phyloP scores from a whole-genome alignment of 2,329 filamentous ascomycete species.

The Neonectria ditissima region DNA sequence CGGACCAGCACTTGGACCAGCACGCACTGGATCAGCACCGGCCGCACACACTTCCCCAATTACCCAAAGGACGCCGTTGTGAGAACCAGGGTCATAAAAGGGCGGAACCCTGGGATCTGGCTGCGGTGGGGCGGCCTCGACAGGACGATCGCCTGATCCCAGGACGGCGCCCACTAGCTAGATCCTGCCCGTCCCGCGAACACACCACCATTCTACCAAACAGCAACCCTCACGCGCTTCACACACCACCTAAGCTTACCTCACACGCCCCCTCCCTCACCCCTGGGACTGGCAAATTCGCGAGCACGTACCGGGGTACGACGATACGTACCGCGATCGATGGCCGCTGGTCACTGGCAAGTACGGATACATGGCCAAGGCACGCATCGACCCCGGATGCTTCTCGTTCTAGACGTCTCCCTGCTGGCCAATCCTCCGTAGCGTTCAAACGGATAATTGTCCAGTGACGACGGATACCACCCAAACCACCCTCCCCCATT shows the following conservation, averaged over 20 bases:
- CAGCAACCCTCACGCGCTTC: slow-evolving; percentile 30
- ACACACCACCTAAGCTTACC: slow-evolving; percentile 9
- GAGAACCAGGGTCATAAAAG: slow-evolving; percentile 37
- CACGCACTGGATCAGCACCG: slow-evolving; percentile 16
- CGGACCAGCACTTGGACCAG: slow-evolving; percentile 11
- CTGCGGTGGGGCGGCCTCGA: slow-evolving; percentile 43
- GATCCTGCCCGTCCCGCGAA: slow-evolving; percentile 47
- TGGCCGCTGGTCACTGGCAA: slow-evolving; percentile 18
- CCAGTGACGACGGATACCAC: background rate
- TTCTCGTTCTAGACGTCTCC: slow-evolving; percentile 22
- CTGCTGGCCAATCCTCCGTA: slow-evolving; percentile 10
- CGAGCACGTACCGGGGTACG: background rate
- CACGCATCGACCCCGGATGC: slow-evolving; percentile 15
- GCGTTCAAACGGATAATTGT: slow-evolving; percentile 10
- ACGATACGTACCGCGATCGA: slow-evolving; percentile 12
- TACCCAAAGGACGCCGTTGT: slow-evolving; percentile 18
- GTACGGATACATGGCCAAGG: background rate
- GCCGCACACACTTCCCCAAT: slow-evolving; percentile 12
- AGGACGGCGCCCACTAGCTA: slow-evolving; percentile 43
- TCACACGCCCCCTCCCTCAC: slow-evolving; percentile 30
- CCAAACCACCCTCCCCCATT: slow-evolving; percentile 4
- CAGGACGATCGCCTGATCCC: slow-evolving; percentile 47
- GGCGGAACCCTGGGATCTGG: slow-evolving; percentile 48
- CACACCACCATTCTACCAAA: slow-evolving; percentile 35
- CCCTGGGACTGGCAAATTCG: background rate